phyloP scores from a whole-genome alignment of 2,329 filamentous ascomycete genomes.

The Zarea fungicola region DNA sequence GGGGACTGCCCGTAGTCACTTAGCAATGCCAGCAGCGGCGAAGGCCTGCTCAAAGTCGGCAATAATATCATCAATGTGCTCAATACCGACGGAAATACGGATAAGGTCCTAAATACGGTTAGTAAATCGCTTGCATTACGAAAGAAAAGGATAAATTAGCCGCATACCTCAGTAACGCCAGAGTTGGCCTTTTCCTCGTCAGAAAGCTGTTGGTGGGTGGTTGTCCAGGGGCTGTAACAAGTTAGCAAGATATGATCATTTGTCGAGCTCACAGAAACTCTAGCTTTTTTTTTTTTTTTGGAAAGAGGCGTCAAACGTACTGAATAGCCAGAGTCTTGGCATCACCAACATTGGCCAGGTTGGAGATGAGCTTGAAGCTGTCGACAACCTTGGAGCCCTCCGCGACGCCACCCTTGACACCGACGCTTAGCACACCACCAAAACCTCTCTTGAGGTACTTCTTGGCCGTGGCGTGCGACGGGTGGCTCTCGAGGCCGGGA shows the following conservation, averaged over 20 bases:
- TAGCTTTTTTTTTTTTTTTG: background rate
- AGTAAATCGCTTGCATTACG: background rate
- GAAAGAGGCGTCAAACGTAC: conserved; percentile 23
- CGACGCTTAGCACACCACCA: conserved; percentile 88
- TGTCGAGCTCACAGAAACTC: too few relatives aligned
- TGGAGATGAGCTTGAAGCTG: conserved; percentile 90
- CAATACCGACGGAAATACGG: conserved; percentile 89
- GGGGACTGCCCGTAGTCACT: background rate
- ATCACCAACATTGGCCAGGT: conserved; percentile 93
- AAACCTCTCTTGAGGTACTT: conserved; percentile 81
- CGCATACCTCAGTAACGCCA: conserved; percentile 67
- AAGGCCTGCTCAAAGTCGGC: conserved; percentile 93
- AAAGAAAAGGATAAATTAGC: too few relatives aligned
- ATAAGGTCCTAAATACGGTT: conserved; percentile 65
- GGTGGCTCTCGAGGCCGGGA: conserved; percentile 78
- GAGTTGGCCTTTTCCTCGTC: conserved; percentile 75
- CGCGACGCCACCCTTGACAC: conserved; percentile 80
- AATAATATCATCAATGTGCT: conserved; percentile 97
- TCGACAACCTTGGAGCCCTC: conserved; percentile 88
- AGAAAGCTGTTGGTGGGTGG: conserved; percentile 86
- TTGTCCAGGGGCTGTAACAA: conserved; percentile 66
- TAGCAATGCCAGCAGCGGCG: conserved; percentile 41
- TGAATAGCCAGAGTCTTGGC: conserved; percentile 93
- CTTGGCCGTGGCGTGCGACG: conserved; percentile 74
- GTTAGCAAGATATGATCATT: too few relatives aligned